Evolutionary conservation across 371 early-diverging fungal species (phyloP).

Genomic region (Funneliformis caledonium): DNA sequence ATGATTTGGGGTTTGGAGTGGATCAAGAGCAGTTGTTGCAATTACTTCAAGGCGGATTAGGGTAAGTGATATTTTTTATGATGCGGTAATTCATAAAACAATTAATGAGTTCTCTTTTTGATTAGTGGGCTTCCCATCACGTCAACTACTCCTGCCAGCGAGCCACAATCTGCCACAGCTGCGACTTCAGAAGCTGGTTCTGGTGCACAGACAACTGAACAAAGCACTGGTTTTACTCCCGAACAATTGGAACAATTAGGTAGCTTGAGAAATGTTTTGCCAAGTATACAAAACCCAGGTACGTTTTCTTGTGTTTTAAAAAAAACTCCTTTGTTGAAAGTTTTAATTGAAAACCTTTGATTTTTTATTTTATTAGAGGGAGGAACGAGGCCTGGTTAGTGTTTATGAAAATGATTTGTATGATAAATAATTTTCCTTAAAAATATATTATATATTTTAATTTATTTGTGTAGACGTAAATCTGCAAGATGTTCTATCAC

Average conservation of each 20-base stretch:
- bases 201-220: conserved; percentile 32
- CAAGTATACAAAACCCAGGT: conserved; percentile 47
- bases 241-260: conserved; percentile 41
- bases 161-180: conserved; percentile 44
- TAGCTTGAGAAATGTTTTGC: conserved; percentile 44
- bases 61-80: conserved; percentile 42
- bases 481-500: conserved; percentile 59
- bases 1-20: conserved; percentile 45
- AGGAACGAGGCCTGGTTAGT: conserved; percentile 22
- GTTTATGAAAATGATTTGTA: background rate
- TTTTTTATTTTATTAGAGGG: conserved; percentile 7
- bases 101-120: background rate
- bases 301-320: background rate
- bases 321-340: background rate
- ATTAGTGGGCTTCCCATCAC: conserved; percentile 35
- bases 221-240: conserved; percentile 12
- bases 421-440: background rate
- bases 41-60: conserved; percentile 54
- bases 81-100: background rate
- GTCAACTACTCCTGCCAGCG: conserved; percentile 44
- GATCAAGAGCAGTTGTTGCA: conserved; percentile 57
- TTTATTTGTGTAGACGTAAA: conserved; percentile 41
- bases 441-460: background rate
- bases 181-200: conserved; percentile 30
- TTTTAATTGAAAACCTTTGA: background rate